phyloP scores from a whole-genome alignment of 2,329 filamentous ascomycete genomes.

The Lachnellula occidentalis region DNA sequence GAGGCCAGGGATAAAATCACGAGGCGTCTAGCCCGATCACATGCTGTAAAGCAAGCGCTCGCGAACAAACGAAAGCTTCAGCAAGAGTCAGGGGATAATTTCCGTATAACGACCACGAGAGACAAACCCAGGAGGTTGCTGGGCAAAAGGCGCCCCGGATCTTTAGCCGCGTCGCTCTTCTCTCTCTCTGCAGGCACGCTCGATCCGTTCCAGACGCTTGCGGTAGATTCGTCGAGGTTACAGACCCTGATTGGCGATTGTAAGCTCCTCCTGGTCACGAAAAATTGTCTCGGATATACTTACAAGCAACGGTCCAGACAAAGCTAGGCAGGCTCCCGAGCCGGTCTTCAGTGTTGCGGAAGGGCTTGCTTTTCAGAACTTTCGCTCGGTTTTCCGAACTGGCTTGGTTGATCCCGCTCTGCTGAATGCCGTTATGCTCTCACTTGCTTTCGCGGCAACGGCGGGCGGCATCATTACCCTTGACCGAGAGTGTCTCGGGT shows the following conservation, averaged over 20 bases:
- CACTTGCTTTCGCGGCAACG: slow-evolving; percentile 31
- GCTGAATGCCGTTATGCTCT: slow-evolving; percentile 37
- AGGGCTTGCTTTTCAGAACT: slow-evolving; percentile 35
- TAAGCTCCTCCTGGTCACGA: slow-evolving; percentile 11
- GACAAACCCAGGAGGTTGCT: slow-evolving; percentile 1
- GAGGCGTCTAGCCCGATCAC: slow-evolving; percentile 28
- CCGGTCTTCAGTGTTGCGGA: slow-evolving; percentile 36
- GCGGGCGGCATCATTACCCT: slow-evolving; percentile 14
- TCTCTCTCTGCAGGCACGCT: slow-evolving; percentile 3
- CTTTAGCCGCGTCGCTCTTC: background rate
- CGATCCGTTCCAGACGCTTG: slow-evolving; percentile 23
- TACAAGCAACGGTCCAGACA: slow-evolving; percentile 18
- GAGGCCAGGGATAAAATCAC: slow-evolving; percentile 14
- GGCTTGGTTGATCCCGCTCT: slow-evolving; percentile 34
- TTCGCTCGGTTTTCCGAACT: slow-evolving; percentile 32
- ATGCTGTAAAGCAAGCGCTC: slow-evolving; percentile 29
- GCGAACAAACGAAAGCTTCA: slow-evolving; percentile 28
- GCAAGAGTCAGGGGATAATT: slow-evolving; percentile 25
- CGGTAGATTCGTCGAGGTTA: slow-evolving; percentile 21
- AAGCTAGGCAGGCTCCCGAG: slow-evolving; percentile 26
- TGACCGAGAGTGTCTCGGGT: slow-evolving; percentile 33
- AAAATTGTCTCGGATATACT: slow-evolving; percentile 4
- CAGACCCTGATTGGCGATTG: slow-evolving; percentile 16
- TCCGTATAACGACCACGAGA: slow-evolving; percentile 18
- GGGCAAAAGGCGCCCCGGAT: slow-evolving; percentile 1